Base-by-base conservation (phyloP, 306 rosid species). In the Vigna unguiculata region DNA sequence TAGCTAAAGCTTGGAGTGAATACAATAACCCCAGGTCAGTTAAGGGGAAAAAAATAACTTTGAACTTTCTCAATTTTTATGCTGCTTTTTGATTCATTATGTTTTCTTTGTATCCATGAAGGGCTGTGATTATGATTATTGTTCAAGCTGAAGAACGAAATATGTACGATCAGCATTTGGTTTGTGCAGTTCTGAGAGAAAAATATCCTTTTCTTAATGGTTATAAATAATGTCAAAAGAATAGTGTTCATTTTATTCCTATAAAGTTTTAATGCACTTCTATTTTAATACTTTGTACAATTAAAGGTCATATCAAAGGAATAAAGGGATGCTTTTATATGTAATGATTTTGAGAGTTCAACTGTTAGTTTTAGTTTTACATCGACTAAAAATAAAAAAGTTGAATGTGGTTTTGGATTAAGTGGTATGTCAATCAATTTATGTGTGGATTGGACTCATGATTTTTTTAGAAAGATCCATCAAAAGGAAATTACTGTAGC, bases 81-180 rank as follows among this genome's bases (percentile, higher is more conserved):
- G 75, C 75, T 79, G 64, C 46, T 45, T 81, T 81, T 77, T 77
- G 57, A 24, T 64, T 59, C 61, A 45, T 13, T 69, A 49, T 63
- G 80, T 60, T 63, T 69, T 41, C 45, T 13, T 25, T 58, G 72
- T 36, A 62, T 71, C 72, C 72, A 16, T 83, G 68, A 96, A 95
- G 97, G 90, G 90, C 96, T 4, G 83, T 72, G 52, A 78, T 95
- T 78, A 25, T 95, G 91, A 66, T 90, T 79, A 91, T 95, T 77
- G 93, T 92, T 83, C 97, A 92, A 83, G 83, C 88, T 48, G 96
- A 88, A 71, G 99, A 95, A 68, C 90, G 85, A 66, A 95, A 95
- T 91, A 90, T 95, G 97, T 92, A 95, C 34, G 99, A 95, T 83
- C 97, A 95, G 75, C 93, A 86, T 77, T 85, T 87, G 91, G 87